These are phyloP conservation scores for Yamadazyma spencermartinsiae DNA, from an alignment of 1,139 yeast species.

Conservation along the genomic window DNA sequence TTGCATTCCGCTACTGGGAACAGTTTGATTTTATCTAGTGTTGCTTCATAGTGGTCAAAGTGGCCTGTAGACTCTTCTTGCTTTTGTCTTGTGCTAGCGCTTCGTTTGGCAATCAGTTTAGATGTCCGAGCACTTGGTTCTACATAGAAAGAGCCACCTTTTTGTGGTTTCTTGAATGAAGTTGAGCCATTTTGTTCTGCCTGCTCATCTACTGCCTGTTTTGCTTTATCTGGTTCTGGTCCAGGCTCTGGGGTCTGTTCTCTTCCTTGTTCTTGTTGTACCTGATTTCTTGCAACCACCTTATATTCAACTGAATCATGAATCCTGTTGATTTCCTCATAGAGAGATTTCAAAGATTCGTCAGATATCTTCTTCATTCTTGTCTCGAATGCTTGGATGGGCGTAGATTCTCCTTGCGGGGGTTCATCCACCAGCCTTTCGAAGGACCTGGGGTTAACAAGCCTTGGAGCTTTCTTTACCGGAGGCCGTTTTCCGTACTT, in stretches of 20 bases:
- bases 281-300: constrained; percentile 2
- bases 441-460: no score
- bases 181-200: not conserved
- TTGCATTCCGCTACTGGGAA: no score
- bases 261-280: no score
- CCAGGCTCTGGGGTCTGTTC: no score
- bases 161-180: not conserved
- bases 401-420: constrained; percentile 7
- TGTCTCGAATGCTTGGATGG: constrained; percentile 2
- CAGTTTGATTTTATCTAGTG: no score
- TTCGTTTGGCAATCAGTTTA: not conserved
- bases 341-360: constrained; percentile 8
- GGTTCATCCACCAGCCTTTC: no score
- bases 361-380: constrained; percentile 6
- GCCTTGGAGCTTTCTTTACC: no score
- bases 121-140: not conserved
- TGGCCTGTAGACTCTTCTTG: no score
- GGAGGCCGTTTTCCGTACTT: not conserved
- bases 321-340: constrained; percentile 13
- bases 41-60: no score
- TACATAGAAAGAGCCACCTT: not conserved
- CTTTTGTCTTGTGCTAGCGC: no score
- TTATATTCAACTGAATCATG: constrained; percentile 12
- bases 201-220: no score
- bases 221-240: no score